Evolutionary conservation across 805 yeast species (phyloP).

Genomic region (Sungouiozyma intestinalis): DNA sequence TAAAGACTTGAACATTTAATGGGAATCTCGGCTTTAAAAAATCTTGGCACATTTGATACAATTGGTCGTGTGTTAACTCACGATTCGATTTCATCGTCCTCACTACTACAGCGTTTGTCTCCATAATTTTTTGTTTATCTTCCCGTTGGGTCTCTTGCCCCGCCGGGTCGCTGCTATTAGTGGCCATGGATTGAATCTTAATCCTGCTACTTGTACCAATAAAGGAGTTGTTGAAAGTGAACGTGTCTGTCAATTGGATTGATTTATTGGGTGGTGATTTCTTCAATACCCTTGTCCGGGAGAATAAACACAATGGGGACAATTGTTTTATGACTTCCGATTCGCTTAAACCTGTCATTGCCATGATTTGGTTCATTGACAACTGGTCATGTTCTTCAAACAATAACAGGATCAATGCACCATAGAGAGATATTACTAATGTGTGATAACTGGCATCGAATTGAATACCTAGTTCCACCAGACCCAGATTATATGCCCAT

Average conservation of each 20-base stretch:
- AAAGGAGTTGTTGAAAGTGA: constrained; percentile 58
- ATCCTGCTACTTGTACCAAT: constrained; percentile 58
- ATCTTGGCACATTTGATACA: constrained; percentile 54
- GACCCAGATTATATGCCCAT: constrained; percentile 82
- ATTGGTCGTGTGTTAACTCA: constrained; percentile 47
- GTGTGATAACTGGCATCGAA: constrained; percentile 65
- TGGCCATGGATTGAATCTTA: constrained; percentile 37
- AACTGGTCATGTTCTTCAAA: constrained; percentile 47
- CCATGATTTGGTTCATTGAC: constrained; percentile 51
- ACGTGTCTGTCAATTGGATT: constrained; percentile 51
- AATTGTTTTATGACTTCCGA: constrained; percentile 66
- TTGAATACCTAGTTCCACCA: constrained; percentile 65
- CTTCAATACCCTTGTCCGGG: constrained; percentile 61
- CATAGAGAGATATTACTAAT: constrained; percentile 67
- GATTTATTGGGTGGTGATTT: constrained; percentile 71
- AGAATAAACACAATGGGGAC: constrained; percentile 76
- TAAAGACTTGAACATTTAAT: constrained; percentile 58
- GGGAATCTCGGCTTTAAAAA: constrained; percentile 54
- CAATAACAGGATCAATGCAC: constrained; percentile 67
- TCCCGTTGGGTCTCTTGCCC: constrained; percentile 39
- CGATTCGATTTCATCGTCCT: constrained; percentile 77
- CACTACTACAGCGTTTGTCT: constrained; percentile 78
- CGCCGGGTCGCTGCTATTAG: constrained; percentile 2
- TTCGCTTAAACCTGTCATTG: constrained; percentile 61
- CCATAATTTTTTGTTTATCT: constrained; percentile 52